Percentiles rank a stretch among this genome's conserved stretches.
phyloP scores from a whole-genome alignment of 2,329 filamentous ascomycete species.

The Xylaria sp. region DNA sequence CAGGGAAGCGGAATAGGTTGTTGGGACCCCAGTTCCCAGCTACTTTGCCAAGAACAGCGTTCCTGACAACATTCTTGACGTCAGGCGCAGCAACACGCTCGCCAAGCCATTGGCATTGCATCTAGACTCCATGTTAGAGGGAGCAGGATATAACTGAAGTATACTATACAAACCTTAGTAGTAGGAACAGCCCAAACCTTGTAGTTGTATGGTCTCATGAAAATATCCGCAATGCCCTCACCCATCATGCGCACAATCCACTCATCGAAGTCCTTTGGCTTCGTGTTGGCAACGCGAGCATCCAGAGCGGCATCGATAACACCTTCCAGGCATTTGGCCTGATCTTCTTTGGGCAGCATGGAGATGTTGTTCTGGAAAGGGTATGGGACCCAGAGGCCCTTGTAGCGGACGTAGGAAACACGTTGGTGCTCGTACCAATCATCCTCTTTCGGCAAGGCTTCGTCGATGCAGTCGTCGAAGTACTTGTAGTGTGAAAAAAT shows the following conservation, averaged over 20 bases:
- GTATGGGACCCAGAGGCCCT: conserved; percentile 96
- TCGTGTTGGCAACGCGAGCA: conserved; percentile 85
- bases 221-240: conserved; percentile 87
- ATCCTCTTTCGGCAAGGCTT: conserved; percentile 90
- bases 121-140: conserved; percentile 64
- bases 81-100: conserved; percentile 98
- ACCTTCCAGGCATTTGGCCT: conserved; percentile 92
- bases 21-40: conserved; percentile 99
- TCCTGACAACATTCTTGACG: conserved; percentile 91
- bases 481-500: conserved; percentile 99
- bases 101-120: conserved; percentile 99
- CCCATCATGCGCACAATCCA: conserved; percentile 97
- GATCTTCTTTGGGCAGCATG: conserved; percentile 96
- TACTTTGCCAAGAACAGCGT: conserved; percentile 95
- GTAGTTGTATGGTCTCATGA: conserved; percentile 99
- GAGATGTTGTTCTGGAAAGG: conserved; percentile 99
- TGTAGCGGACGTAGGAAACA: conserved; percentile 98
- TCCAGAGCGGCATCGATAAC: conserved; percentile 95
- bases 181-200: conserved; percentile 99
- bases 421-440: conserved; percentile 99
- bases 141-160: background rate
- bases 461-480: conserved; percentile 98
- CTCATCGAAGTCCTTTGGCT: conserved; percentile 97
- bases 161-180: conserved; percentile 76
- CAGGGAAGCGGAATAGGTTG: conserved; percentile 97